Evolutionary conservation across 2,329 filamentous ascomycete genomes (phyloP).

Genomic region (Neopestalotiopsis clavispora): DNA sequence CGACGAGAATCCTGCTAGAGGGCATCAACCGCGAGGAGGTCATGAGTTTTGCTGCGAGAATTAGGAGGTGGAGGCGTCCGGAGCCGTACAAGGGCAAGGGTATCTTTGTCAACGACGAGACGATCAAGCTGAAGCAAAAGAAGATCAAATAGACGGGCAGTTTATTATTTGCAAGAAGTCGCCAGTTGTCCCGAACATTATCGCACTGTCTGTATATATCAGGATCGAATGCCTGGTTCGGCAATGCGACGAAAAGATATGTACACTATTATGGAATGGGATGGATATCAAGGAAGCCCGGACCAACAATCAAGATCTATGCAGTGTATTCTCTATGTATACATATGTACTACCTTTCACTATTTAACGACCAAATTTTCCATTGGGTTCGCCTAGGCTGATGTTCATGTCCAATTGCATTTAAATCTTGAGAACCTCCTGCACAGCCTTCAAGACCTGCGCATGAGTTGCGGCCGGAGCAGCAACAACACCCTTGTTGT

Average conservation of each 20-base stretch:
- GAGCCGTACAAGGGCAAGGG: slow-evolving; percentile 99
- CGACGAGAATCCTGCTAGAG: slow-evolving; percentile 89
- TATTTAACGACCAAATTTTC: neutral
- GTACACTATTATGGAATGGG: slow-evolving; percentile 11
- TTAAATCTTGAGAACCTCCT: slow-evolving; percentile 66
- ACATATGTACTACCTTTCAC: slow-evolving; percentile 15
- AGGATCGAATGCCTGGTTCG: neutral
- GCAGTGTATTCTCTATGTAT: slow-evolving; percentile 17
- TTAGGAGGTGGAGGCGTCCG: slow-evolving; percentile 85
- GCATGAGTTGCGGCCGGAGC: slow-evolving; percentile 78
- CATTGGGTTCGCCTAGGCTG: neutral
- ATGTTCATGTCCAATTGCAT: neutral
- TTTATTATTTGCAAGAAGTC: neutral
- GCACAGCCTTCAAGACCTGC: slow-evolving; percentile 80
- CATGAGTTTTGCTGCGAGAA: slow-evolving; percentile 88
- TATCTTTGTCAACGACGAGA: slow-evolving; percentile 97
- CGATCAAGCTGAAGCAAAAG: slow-evolving; percentile 97
- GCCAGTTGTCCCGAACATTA: neutral
- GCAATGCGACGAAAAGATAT: neutral
- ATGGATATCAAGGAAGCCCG: neutral
- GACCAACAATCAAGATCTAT: slow-evolving; percentile 11
- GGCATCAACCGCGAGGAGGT: slow-evolving; percentile 85
- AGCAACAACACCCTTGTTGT: slow-evolving; percentile 94
- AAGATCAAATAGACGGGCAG: slow-evolving; percentile 76
- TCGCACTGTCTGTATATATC: neutral